Base-by-base conservation (phyloP, 1,139 yeast species). In the Saccharomyces pastorianus region DNA sequence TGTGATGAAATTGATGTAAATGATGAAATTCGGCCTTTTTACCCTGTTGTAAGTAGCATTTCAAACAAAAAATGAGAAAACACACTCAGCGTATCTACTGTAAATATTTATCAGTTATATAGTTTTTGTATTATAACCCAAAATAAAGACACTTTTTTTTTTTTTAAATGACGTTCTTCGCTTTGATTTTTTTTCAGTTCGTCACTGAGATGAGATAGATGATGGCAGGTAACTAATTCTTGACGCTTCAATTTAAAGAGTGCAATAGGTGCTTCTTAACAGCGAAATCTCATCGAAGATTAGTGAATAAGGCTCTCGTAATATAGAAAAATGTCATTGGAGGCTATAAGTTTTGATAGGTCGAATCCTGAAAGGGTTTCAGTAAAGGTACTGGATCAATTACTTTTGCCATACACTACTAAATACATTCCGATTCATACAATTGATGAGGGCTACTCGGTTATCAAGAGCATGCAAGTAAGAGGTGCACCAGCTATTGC, bases 401-500 rank as follows among this genome's bases (percentile, higher is more conserved):
- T 90, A 20, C 71, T 81, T 28, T 78, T 93, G 47, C 99, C 99
- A 0, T 90, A 88, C 63, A 77, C 84, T 54, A 81, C 95, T 1
- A 76, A 75, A 46, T 93, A 88, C 68, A 74, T 90, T 29, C 68
- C 77, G 1, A 80, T 93, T 56, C 60, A 71, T 32, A 74, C 79
- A 28, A 79, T 85, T 44, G 80, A 80, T 51, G 95, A 85, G 72
- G 98, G 96, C 2, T 89, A 73, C 69, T 76, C 77, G 26, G 96
- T 90, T 20, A 93, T 93, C 68, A 85, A 84, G 67, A 77, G 77
- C 57, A 93, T 93, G 99, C 90, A 88, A 66, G 98, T 95, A 5
- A 80, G 99, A 68, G 99, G 99, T 25, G 99, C 99, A 0, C 99
- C 99, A 0, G 98, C 98, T 2, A 93, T 93, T 66, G 98, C 98